A percentile compares a stretch with the other conserved stretches of the same genome.
Evolutionary conservation across 805 yeast genomes (phyloP).

Genomic region (Starmerella bombi): DNA sequence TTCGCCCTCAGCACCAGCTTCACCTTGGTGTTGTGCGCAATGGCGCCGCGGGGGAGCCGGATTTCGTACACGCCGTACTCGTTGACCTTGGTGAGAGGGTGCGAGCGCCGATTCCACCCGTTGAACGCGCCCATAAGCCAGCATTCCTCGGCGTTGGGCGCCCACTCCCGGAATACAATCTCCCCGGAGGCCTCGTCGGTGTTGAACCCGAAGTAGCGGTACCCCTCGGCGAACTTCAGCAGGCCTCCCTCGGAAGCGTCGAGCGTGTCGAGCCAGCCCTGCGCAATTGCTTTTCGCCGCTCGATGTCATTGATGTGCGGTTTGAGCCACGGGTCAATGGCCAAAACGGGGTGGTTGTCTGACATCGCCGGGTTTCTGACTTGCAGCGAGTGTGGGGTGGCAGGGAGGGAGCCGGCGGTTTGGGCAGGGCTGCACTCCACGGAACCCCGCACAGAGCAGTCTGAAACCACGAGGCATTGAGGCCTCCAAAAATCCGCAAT

Average conservation of each 20-base stretch:
- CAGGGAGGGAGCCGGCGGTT: too few relatives aligned
- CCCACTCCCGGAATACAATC: constrained; percentile 67
- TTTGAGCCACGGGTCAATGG: constrained; percentile 73
- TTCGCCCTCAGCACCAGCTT: constrained; percentile 48
- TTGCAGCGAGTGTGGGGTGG: too few relatives aligned
- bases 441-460: too few relatives aligned
- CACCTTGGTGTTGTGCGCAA: constrained; percentile 69
- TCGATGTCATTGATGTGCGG: constrained; percentile 60
- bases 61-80: constrained; percentile 60
- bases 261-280: constrained; percentile 47
- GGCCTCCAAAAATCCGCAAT: too few relatives aligned
- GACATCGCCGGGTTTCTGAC: too few relatives aligned
- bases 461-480: too few relatives aligned
- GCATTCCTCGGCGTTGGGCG: constrained; percentile 72
- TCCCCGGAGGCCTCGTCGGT: constrained; percentile 39
- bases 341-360: constrained; percentile 31
- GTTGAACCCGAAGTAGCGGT: constrained; percentile 64
- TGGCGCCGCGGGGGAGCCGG: constrained; percentile 48
- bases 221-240: constrained; percentile 59
- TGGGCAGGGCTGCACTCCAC: too few relatives aligned
- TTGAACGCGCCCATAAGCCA: constrained; percentile 88
- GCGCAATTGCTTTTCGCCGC: constrained; percentile 53
- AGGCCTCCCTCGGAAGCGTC: constrained; percentile 52
- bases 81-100: constrained; percentile 43
- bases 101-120: constrained; percentile 51